Base-by-base conservation (phyloP, 352 stramenopile genomes). In the Globisporangium megalacanthum region DNA sequence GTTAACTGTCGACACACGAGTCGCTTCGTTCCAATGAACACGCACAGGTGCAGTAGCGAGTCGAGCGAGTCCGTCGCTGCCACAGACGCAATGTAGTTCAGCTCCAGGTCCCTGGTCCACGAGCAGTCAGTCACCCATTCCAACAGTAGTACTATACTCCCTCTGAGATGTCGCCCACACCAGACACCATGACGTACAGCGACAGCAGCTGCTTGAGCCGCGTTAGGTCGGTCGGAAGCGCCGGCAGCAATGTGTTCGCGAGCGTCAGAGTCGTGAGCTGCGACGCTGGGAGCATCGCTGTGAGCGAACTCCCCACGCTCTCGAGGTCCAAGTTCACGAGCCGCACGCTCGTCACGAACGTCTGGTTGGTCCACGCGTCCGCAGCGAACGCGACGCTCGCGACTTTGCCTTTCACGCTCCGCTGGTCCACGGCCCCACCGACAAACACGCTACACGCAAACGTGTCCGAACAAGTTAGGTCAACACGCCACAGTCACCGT, bases 401-500 rank as follows among this genome's bases (percentile, higher is more conserved):
- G 25, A 29, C 25, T 29, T 29, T 29, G 25, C 25, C 25, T 29
- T 29, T 29, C 25, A 29, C 25, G 25, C 4, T 29, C 25, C 2
- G 25, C 25, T 29, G 25, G 25, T 29, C 59, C 54, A 65, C 78
- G 1, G 69, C 70, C 0, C 77, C 75, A 10, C 75, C 77, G 10
- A 69, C 73, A 45, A 86, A 70, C 41, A 69, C 64, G 22, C 77
- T 87, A 37, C 3, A 36, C 22, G 49, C 42, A 14, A 15, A 48
- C 22, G 31, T 35, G 6, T 41, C 45, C 36, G 17, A n/a, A 50
- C 19, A 61, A 22, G 35, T 77, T 75, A 9, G 52, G 67, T n/a
- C n/a, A n/a, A n/a, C n/a, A n/a, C n/a, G n/a, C 25, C 25, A 29
- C 25, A 29, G 2, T 29, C 25, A 29, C 4, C 25, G 25, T 4